Evolutionary conservation across 139 green algal species (phyloP), one percentile per base, ranked within the genome.

Genomic region (Limnomonas spitsbergensis): DNA sequence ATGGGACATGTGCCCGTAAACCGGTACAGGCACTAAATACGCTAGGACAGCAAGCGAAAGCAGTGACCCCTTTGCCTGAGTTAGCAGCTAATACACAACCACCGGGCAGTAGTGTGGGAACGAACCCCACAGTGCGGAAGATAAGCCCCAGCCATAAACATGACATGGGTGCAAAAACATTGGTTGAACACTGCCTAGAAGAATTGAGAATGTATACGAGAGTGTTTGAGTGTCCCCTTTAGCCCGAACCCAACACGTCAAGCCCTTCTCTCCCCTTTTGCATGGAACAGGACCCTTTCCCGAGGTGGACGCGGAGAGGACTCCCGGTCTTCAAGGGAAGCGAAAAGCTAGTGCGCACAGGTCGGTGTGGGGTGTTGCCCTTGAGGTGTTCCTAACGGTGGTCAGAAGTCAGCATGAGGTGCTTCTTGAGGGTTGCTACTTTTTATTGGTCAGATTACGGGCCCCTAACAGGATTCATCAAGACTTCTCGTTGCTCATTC

Each of bases 291-390:
- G 74, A 85, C 54, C 74, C 81, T 20, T 85, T 89, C 31, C 81
- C 84, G 34, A 35, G 39, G 1, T 98, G 94, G 95, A 81, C 69
- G 1, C 76, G 91, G 4, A 73, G 94, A 0, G 95, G 94, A 0
- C 40, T 93, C 32, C 76, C 84, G 1, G 52, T 84, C 9, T 90
- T 88, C 68, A 39, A 72, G 42, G 75, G 85, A 72, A 38, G 78
- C 39, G 83, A 95, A 4, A 86, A 90, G 66, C 82, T 95, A 29
- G 81, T 92, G 2, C 79, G 90, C 3, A 89, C 81, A 75, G 83
- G 83, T 91, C 39, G 27, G 75, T 0, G 53, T 54, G 40, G 29
- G n/a, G n/a, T n/a, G n/a, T n/a, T n/a, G n/a, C n/a, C n/a, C n/a
- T n/a, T n/a, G n/a, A n/a, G n/a, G n/a, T n/a, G n/a, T n/a, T n/a